phyloP scores from a whole-genome alignment of 148 eudicot genomes.

The Hydrangea macrophylla region DNA sequence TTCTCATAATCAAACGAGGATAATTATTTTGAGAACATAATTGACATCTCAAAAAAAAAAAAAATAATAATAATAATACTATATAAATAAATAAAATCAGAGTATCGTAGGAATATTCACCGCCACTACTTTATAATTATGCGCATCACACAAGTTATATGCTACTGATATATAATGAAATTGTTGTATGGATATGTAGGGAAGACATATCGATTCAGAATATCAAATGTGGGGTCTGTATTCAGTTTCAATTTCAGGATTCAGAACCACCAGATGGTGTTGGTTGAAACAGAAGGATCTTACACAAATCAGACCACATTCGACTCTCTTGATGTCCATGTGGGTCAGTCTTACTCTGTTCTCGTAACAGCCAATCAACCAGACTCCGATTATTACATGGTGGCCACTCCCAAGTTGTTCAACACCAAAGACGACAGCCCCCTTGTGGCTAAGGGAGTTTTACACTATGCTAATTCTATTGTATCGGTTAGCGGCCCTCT shows the following conservation, averaged over 20 bases:
- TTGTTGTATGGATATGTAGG: constrained; percentile 18
- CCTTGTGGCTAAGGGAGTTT: constrained; percentile 23
- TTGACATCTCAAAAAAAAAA: no score
- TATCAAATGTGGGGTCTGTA: constrained; percentile 33
- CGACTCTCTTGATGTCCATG: constrained; percentile 42
- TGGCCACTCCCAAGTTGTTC: constrained; percentile 29
- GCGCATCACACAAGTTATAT: no score
- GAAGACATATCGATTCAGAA: constrained; percentile 41
- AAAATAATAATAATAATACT: no score
- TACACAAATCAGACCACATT: constrained; percentile 31
- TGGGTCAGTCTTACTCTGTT: constrained; percentile 47
- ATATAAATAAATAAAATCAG: no score
- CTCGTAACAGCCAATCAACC: constrained; percentile 36
- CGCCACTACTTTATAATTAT: no score
- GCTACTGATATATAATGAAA: no score
- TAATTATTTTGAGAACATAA: no score
- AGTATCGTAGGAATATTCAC: no score
- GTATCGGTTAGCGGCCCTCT: constrained; percentile 19
- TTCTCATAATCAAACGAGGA: no score
- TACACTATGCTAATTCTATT: constrained; percentile 30
- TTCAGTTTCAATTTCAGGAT: constrained; percentile 38
- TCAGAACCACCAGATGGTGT: constrained; percentile 34
- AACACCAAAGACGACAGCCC: constrained; percentile 5
- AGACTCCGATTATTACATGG: constrained; percentile 28
- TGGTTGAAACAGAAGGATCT: constrained; percentile 48